A percentile compares a stretch with the other conserved stretches of the same genome.
Conservation (phyloP, 2,329 filamentous ascomycete genomes). For the Fusarium caatingaense region DNA sequence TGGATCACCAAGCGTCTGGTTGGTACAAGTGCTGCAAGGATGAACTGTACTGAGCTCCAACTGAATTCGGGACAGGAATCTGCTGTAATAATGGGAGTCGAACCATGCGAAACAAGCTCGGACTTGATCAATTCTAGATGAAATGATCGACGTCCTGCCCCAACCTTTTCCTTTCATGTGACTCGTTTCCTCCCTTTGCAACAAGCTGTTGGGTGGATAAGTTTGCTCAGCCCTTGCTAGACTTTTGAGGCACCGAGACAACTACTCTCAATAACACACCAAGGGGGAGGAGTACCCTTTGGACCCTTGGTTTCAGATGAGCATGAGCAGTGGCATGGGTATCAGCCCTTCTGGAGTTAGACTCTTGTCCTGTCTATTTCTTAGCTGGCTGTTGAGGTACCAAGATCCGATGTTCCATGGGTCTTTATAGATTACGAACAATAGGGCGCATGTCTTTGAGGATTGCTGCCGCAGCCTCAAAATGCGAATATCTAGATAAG, state of each 20-base stretch:
- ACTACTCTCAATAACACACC: not conserved
- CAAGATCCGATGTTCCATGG: not conserved
- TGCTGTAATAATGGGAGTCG: constrained; percentile 5
- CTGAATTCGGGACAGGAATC: too few relatives aligned
- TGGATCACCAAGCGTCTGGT: not conserved
- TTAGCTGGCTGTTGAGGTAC: not conserved
- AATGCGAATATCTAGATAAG: too few relatives aligned
- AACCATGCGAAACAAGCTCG: not conserved
- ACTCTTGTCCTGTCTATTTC: not conserved
- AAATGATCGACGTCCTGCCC: constrained; percentile 35
- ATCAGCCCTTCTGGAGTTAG: not conserved
- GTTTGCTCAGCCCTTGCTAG: constrained; percentile 16
- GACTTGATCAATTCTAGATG: constrained; percentile 32
- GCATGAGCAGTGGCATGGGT: not conserved
- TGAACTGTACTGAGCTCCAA: not conserved
- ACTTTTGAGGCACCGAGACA: constrained; percentile 27
- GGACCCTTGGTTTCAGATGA: not conserved
- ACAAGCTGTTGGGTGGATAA: constrained; percentile 6
- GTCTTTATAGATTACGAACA: too few relatives aligned
- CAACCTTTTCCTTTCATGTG: constrained; percentile 36
- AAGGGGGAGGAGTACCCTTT: not conserved
- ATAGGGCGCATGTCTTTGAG: too few relatives aligned
- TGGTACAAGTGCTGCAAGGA: not conserved
- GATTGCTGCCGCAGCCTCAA: too few relatives aligned
- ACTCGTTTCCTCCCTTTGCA: constrained; percentile 27